phyloP scores from a whole-genome alignment of 106 monocot genomes.

The Triglochin maritima region DNA sequence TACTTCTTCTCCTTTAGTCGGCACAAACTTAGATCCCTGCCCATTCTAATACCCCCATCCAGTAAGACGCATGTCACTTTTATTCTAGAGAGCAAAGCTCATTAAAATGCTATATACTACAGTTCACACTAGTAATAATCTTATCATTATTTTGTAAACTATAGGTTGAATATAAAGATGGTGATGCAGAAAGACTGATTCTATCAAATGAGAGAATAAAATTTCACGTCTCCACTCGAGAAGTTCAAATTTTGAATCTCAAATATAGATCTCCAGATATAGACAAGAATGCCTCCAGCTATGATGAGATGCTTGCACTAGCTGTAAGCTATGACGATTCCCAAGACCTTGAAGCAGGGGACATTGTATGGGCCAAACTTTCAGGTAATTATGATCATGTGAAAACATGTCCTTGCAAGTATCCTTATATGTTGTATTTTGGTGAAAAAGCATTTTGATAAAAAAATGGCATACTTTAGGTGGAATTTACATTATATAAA shows the following conservation, averaged over 20 bases:
- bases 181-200: conserved; percentile 53
- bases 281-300: conserved; percentile 40
- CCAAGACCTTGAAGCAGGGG: conserved; percentile 60
- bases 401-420: too few species aligned
- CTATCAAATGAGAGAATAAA: conserved; percentile 60
- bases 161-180: conserved; percentile 81
- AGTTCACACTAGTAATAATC: too few species aligned
- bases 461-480: neutral
- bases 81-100: too few species aligned
- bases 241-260: conserved; percentile 50
- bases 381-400: conserved; percentile 38
- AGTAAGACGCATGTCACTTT: too few species aligned
- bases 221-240: conserved; percentile 50
- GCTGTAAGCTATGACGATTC: conserved; percentile 60
- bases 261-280: conserved; percentile 30
- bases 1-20: too few species aligned
- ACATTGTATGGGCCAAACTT: conserved; percentile 95
- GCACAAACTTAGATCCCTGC: too few species aligned
- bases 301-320: conserved; percentile 79
- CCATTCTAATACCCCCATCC: too few species aligned
- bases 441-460: too few species aligned
- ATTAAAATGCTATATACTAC: too few species aligned
- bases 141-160: neutral
- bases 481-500: neutral
- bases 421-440: too few species aligned